Evolutionary conservation across 345 rosid species (phyloP).

Genomic region (Eucalyptus dawsonii): DNA sequence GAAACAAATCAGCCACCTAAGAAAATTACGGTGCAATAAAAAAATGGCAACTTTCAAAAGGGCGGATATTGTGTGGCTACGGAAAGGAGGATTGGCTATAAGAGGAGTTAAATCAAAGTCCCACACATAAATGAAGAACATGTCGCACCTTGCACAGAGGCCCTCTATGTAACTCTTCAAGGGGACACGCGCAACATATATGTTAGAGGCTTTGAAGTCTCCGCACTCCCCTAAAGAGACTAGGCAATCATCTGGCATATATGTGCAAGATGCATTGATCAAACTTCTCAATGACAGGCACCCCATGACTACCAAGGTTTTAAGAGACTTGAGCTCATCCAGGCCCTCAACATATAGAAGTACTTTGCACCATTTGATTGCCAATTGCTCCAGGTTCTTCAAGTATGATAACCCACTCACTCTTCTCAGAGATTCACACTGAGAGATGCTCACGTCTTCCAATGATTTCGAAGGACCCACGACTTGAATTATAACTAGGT

Average conservation of each 20-base stretch:
- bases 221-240: not conserved
- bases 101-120: not conserved
- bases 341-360: not conserved
- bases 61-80: not conserved
- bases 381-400: not conserved
- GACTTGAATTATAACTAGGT: not conserved
- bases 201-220: not conserved
- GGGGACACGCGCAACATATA: fast-evolving
- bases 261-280: not conserved
- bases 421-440: not conserved
- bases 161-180: not conserved
- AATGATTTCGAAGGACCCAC: not conserved
- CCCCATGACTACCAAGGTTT: fast-evolving
- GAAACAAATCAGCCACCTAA: not conserved
- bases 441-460: fast-evolving
- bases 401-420: not conserved
- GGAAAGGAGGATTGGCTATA: not conserved
- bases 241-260: not conserved
- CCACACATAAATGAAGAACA: not conserved
- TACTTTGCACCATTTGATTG: not conserved
- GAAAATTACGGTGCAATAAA: not conserved
- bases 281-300: not conserved
- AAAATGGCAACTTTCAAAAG: not conserved
- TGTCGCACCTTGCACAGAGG: not conserved
- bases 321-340: not conserved